A percentile compares a stretch with the other conserved stretches of the same genome.
Conservation (phyloP, 139 green algal genomes). For the Picochlorum costavermella region DNA sequence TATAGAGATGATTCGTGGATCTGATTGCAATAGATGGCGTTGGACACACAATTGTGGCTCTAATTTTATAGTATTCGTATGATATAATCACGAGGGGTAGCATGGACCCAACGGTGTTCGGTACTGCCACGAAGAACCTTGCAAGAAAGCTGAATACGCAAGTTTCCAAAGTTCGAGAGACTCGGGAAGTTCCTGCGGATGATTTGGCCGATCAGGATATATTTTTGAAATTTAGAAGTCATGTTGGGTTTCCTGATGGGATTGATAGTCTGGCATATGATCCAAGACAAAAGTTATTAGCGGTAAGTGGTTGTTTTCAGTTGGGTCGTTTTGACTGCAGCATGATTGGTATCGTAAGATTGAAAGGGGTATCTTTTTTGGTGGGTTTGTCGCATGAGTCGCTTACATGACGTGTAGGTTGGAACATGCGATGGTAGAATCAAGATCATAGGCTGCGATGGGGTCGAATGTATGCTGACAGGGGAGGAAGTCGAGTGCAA, state of each 20-base stretch:
- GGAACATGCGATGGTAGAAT: slow-evolving; percentile 37
- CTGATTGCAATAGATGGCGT: too few relatives aligned
- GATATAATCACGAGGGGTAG: slow-evolving; percentile 4
- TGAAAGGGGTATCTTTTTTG: neutral
- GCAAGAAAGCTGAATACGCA: slow-evolving; percentile 13
- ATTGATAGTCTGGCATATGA: slow-evolving; percentile 43
- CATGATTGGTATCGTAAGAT: neutral
- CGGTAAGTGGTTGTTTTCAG: slow-evolving; percentile 19
- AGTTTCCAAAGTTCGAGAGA: slow-evolving; percentile 5
- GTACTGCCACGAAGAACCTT: slow-evolving; percentile 9
- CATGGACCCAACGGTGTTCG: slow-evolving; percentile 1
- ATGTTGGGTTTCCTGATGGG: slow-evolving; percentile 34
- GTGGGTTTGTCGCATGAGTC: neutral
- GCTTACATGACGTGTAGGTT: slow-evolving; percentile 18
- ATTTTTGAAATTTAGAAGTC: slow-evolving; percentile 4
- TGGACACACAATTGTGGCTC: neutral
- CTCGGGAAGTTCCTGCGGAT: slow-evolving; percentile 10
- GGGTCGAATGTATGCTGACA: slow-evolving; percentile 30
- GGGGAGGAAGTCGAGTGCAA: slow-evolving; percentile 6
- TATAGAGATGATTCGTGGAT: too few relatives aligned
- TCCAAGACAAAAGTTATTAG: slow-evolving; percentile 33
- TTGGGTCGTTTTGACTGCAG: neutral
- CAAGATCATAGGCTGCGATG: slow-evolving; percentile 34
- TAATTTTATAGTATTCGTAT: neutral
- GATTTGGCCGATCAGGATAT: neutral